Conservation (phyloP, 192 early-diverging fungal species). For the Tieghemiomyces parasiticus region DNA sequence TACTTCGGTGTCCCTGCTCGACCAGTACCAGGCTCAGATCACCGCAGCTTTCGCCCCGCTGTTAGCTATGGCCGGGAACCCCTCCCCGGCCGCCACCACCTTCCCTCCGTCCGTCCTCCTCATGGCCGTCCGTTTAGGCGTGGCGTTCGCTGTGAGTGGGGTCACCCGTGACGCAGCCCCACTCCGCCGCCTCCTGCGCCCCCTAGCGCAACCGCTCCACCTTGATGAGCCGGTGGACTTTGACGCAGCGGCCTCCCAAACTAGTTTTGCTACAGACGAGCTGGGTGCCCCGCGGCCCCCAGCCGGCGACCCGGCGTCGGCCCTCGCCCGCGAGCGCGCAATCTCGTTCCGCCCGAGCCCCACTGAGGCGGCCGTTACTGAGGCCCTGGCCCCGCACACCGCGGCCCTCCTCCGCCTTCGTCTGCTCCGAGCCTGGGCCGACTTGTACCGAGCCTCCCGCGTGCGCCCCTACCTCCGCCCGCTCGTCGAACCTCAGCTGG, state of each 20-base stretch:
- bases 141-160: constrained; percentile 74
- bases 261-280: neutral
- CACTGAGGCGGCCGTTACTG: neutral
- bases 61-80: neutral
- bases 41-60: constrained; percentile 74
- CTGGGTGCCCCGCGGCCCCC: neutral
- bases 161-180: constrained; percentile 23
- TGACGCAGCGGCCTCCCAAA: neutral
- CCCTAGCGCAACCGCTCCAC: neutral
- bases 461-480: neutral
- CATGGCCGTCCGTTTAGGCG: constrained; percentile 64
- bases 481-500: neutral
- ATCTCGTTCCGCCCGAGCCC: neutral
- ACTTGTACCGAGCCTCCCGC: neutral
- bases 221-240: neutral
- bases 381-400: constrained; percentile 5
- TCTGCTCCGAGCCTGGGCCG: constrained; percentile 10
- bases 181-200: neutral
- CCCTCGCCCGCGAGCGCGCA: constrained; percentile 9
- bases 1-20: constrained; percentile 63
- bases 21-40: constrained; percentile 92
- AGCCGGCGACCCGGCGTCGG: neutral
- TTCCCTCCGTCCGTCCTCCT: constrained; percentile 50
- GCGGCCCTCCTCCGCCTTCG: constrained; percentile 2
- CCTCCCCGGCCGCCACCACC: neutral